Base-by-base conservation (phyloP, 2,329 filamentous ascomycete genomes). In the Xylaria sp. region DNA sequence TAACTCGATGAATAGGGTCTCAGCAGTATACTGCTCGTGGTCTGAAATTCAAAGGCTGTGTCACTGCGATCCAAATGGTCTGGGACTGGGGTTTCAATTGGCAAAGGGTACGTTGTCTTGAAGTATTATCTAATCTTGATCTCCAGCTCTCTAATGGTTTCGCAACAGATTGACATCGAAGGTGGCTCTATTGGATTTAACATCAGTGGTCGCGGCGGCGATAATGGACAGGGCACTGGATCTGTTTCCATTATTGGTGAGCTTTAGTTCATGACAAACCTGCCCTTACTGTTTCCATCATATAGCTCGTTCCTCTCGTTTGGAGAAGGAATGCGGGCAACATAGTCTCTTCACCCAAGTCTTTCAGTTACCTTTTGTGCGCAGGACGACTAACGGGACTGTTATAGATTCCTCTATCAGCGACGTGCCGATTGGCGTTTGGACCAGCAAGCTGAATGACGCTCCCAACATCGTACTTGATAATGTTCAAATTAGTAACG, bases 21-120 rank as follows among this genome's bases (percentile, higher is more conserved):
- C 57, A 92, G 80, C 90, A 92, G 75, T 90, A 87, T 71, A 90
- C 88, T 0, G 87, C 85, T 67, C 83, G 85, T 10, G 87, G 88
- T 70, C 72, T 91, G 37, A 83, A 79, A 0, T 88, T 90, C 75
- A 82, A 84, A 48, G 80, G 83, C 52, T 82, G 82, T 20, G 79
- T 81, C 0, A 89, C 86, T 0, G 87, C 85, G 2, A 87, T 90
- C 56, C 83, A 85, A 28, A 83, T 88, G 71, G 79, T 86, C 10
- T 90, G 87, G 87, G 81, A 88, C 68, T 90, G 88, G 88, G 86
- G 86, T 0, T 90, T 84, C 10, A 23, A 6, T 10, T 70, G 64
- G 63, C 39, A 64, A 25, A 1, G 31, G 2, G 23, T 25, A 25
- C 23, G 23, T 25, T 25, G 23, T 25, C 23, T 25, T 25, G 23